phyloP scores from a whole-genome alignment of 176 grass and related monocot species.

The Cenchrus purpureus region DNA sequence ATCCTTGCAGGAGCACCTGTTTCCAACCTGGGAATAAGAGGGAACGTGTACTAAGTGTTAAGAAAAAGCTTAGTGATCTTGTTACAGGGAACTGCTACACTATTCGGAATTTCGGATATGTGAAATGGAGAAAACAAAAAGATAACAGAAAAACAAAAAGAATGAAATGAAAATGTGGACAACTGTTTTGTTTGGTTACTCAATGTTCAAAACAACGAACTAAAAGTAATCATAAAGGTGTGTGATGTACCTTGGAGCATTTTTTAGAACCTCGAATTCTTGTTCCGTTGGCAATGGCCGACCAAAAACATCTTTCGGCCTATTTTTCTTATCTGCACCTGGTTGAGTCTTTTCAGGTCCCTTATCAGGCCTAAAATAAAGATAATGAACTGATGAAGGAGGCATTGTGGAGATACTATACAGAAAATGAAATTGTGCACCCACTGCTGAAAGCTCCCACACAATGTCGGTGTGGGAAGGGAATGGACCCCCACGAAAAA shows the following conservation, averaged over 20 bases:
- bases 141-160: not conserved
- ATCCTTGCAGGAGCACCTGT: constrained; percentile 82
- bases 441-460: not conserved
- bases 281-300: constrained; percentile 82
- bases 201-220: not conserved
- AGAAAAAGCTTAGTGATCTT: constrained; percentile 20
- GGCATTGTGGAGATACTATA: not conserved
- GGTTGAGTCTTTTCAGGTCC: constrained; percentile 46
- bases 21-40: constrained; percentile 61
- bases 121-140: not conserved
- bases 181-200: not conserved
- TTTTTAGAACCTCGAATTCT: constrained; percentile 97
- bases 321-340: constrained; percentile 67
- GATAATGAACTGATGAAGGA: not conserved
- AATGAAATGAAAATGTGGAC: not conserved
- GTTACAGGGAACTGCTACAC: not conserved
- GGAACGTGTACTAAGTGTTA: not conserved
- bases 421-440: not conserved
- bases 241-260: constrained; percentile 79
- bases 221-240: constrained; percentile 1
- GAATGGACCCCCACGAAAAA: not conserved
- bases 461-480: not conserved
- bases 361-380: constrained; percentile 50
- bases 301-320: constrained; percentile 95
- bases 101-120: not conserved